Evolutionary conservation across 2,329 filamentous ascomycete species (phyloP), one percentile per base, ranked within the genome.

Genomic region (Pezicula radicicola): DNA sequence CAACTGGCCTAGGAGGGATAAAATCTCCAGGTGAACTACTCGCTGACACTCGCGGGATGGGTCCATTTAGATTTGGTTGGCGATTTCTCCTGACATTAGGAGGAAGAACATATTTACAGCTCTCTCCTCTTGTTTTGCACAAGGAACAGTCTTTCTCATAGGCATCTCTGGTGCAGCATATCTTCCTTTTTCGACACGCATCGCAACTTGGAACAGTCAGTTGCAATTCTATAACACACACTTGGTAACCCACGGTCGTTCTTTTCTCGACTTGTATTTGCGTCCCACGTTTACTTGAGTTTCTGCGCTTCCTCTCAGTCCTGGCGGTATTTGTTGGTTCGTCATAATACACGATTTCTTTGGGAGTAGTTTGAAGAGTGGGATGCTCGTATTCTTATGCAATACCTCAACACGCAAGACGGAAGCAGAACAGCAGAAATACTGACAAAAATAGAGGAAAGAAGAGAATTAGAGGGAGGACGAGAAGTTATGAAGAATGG

Each of bases 261-360:
- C 58, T 48, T 63, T 63, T 37, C 61, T 56, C 8, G 61, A 63
- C 44, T 63, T 62, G 50, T 63, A 62, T 40, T 62, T 62, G 21
- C 60, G 48, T 19, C 60, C 60, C 46, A 55, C 55, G 44, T 55
- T 60, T 15, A 59, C 55, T n/a, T 56, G 55, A 16, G 49, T n/a
- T 25, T 55, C 52, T 18, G 19, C 30, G 18, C 33, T 50, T 35
- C 8, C 18, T 27, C 16, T 30, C 42, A 19, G 41, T 25, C n/a
- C 42, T 16, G n/a, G 15, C 3, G 19, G n/a, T 16, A 9, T 15
- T 30, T 45, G 42, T 27, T 27, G 19, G 42, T 45, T 45, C 42
- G 42, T 45, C 42, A 45, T 45, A 21, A 16, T 28, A 15, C 27
- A 25, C 25, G 27, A 45, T 45, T 45, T 30, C 27, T 21, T 21